These are phyloP conservation scores for Salix caprea DNA, from an alignment of 345 rosid genomes.

Conservation along the genomic window DNA sequence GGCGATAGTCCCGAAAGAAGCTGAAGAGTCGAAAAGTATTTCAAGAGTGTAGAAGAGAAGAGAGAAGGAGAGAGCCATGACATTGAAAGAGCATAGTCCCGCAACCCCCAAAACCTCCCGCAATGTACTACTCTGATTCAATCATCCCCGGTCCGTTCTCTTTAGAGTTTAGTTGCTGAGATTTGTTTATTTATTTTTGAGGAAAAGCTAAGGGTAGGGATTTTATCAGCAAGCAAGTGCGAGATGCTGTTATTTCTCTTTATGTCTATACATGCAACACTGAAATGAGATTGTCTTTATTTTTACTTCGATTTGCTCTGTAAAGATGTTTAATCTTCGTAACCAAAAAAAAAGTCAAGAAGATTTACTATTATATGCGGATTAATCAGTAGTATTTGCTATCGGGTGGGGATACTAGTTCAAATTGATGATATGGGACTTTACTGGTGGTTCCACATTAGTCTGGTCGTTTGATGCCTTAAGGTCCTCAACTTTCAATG, in stretches of 20 bases:
- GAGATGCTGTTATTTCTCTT: background rate
- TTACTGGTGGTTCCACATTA: background rate
- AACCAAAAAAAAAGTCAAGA: too few relatives aligned
- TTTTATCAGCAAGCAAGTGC: background rate
- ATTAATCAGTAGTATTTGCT: too few relatives aligned
- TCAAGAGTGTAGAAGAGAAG: background rate
- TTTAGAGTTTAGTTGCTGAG: background rate
- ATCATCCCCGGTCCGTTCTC: background rate
- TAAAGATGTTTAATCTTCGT: too few relatives aligned
- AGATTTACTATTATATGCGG: too few relatives aligned
- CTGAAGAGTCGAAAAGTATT: background rate
- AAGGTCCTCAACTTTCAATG: background rate
- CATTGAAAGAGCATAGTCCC: constrained; percentile 5
- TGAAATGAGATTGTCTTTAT: background rate
- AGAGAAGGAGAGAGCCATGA: background rate
- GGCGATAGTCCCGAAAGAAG: background rate
- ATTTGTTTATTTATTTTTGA: background rate
- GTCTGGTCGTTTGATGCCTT: background rate
- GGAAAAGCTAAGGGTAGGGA: background rate
- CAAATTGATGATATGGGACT: background rate
- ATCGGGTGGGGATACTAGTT: background rate
- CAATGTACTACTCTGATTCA: constrained; percentile 8
- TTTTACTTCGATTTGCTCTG: background rate
- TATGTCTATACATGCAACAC: background rate
- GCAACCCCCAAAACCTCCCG: constrained; percentile 18